These are phyloP conservation scores for Lasiosphaeris hirsuta DNA, from an alignment of 495 filamentous ascomycete species.

Conservation along the genomic window DNA sequence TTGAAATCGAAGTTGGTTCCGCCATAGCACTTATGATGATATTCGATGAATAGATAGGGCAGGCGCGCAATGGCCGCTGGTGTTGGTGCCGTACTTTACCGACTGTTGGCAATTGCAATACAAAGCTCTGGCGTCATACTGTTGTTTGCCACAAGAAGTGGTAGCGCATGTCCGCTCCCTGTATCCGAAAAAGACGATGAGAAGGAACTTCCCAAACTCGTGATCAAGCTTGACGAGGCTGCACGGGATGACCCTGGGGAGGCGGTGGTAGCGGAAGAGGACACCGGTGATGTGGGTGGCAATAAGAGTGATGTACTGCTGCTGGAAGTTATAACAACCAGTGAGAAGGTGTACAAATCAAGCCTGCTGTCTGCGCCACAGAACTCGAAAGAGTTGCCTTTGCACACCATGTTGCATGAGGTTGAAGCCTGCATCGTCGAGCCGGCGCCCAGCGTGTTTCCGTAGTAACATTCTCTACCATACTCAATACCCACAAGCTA, in stretches of 20 bases:
- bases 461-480: conserved; percentile 36
- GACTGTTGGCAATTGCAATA: conserved; percentile 16
- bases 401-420: conserved; percentile 37
- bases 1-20: conserved; percentile 17
- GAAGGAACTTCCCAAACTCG: conserved; percentile 1
- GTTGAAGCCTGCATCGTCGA: conserved; percentile 12
- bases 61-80: conserved; percentile 12
- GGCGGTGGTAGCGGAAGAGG: too few species aligned
- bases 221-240: background rate
- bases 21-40: conserved; percentile 26
- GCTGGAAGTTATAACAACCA: too few species aligned
- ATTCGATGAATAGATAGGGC: conserved; percentile 25
- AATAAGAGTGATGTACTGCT: background rate
- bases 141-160: conserved; percentile 18
- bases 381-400: conserved; percentile 23
- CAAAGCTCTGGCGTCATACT: conserved; percentile 27
- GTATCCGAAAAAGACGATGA: conserved; percentile 21
- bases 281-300: background rate
- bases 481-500: conserved; percentile 33
- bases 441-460: conserved; percentile 36
- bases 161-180: conserved; percentile 19
- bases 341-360: conserved; percentile 11
- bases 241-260: background rate
- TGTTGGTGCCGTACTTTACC: conserved; percentile 14
- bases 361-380: conserved; percentile 22